These are phyloP conservation scores for Candolleomyces eurysporus DNA, from an alignment of 768 basidiomycete genomes.

Conservation along the genomic window DNA sequence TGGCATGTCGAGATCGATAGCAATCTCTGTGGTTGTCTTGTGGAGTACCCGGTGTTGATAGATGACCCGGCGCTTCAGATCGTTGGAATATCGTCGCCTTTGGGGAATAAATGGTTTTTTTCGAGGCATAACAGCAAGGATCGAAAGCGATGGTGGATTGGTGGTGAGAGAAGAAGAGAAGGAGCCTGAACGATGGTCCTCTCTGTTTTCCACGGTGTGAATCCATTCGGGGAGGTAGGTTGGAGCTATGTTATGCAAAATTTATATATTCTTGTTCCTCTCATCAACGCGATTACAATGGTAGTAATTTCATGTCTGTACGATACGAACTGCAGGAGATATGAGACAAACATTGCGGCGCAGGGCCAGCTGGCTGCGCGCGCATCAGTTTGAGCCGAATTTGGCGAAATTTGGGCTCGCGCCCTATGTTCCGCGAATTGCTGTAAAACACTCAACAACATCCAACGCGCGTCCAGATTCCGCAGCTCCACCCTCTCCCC, in stretches of 20 bases:
- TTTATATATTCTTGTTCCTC: background rate
- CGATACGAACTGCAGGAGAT: too few species aligned
- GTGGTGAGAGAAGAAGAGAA: background rate
- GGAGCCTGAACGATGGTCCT: background rate
- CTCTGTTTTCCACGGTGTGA: background rate
- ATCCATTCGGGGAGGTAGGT: too few species aligned
- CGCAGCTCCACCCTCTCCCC: too few species aligned
- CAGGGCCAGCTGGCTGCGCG: too few species aligned
- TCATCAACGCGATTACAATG: too few species aligned
- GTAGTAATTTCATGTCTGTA: too few species aligned
- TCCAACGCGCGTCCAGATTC: too few species aligned
- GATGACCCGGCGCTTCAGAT: constrained; percentile 18
- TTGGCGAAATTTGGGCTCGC: background rate
- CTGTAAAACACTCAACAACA: too few species aligned
- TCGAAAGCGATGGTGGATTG: background rate
- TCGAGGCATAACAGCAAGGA: background rate
- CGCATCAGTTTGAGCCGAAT: too few species aligned
- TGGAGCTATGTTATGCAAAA: too few species aligned
- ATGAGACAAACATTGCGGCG: too few species aligned
- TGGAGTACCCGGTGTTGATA: constrained; percentile 15
- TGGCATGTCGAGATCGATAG: constrained; percentile 19
- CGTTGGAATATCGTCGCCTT: constrained; percentile 15
- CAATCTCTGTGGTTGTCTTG: constrained; percentile 12
- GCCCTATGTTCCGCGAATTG: background rate
- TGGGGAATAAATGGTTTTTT: constrained; percentile 11